These are phyloP conservation scores for Chaetomium sp. DNA, from an alignment of 2,329 filamentous ascomycete genomes.

Conservation along the genomic window DNA sequence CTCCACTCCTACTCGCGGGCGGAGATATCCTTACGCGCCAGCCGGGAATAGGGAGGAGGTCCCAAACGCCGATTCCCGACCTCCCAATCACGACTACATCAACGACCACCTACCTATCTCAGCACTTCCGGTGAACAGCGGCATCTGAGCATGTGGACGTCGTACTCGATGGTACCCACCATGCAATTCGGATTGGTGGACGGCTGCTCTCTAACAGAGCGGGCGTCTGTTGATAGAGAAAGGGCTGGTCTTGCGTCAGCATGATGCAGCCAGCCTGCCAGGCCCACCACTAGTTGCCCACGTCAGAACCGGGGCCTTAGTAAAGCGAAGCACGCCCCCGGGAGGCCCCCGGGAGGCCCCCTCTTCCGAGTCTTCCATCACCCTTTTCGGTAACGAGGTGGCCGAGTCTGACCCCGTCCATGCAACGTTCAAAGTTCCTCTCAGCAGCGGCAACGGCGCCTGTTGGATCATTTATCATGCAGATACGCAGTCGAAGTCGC, in stretches of 20 bases:
- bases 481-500: not conserved
- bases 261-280: not conserved
- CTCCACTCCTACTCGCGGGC: not conserved
- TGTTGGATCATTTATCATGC: not conserved
- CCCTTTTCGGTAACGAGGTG: not conserved
- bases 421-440: not conserved
- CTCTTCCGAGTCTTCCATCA: not conserved
- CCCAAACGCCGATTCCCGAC: not conserved
- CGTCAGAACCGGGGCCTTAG: not conserved
- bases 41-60: slow-evolving; percentile 2
- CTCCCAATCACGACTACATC: not conserved
- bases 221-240: not conserved
- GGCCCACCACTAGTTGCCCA: not conserved
- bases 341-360: too few relatives aligned
- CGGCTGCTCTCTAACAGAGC: not conserved
- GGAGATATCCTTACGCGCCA: not conserved
- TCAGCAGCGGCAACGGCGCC: not conserved
- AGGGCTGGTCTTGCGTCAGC: not conserved
- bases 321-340: not conserved
- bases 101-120: not conserved
- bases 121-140: not conserved
- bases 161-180: slow-evolving; percentile 1
- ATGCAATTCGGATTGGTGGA: not conserved
- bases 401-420: not conserved
- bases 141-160: not conserved